Evolutionary conservation across 805 yeast species (phyloP).

Genomic region (Dipodascus albidus): DNA sequence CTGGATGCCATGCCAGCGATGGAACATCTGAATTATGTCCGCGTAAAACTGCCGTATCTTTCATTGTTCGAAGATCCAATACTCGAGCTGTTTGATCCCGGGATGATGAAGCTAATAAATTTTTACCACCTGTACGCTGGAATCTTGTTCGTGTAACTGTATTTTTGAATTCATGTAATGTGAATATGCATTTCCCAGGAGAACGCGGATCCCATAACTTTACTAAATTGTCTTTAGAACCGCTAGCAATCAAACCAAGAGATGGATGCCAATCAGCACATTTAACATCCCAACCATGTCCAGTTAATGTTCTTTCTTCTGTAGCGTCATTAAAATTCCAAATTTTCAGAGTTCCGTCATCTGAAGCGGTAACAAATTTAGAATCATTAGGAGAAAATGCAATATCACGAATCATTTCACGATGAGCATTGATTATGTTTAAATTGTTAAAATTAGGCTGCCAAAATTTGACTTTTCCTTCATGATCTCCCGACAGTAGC

Average conservation of each 20-base stretch:
- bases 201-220: constrained; percentile 94
- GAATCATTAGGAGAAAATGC: constrained; percentile 85
- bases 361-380: constrained; percentile 88
- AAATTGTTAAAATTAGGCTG: constrained; percentile 97
- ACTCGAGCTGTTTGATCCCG: constrained; percentile 82
- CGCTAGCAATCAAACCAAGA: constrained; percentile 77
- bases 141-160: constrained; percentile 80
- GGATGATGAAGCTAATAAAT: constrained; percentile 74
- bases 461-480: constrained; percentile 89
- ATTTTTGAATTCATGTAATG: constrained; percentile 86
- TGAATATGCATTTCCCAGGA: constrained; percentile 55
- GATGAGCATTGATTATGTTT: constrained; percentile 58
- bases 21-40: constrained; percentile 79
- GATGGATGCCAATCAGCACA: constrained; percentile 94
- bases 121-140: constrained; percentile 67
- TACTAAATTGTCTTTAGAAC: constrained; percentile 88
- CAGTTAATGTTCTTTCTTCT: constrained; percentile 69
- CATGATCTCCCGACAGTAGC: constrained; percentile 89
- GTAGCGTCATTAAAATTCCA: constrained; percentile 89
- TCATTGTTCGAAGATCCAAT: constrained; percentile 80
- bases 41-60: constrained; percentile 57
- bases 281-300: constrained; percentile 99
- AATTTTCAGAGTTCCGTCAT: constrained; percentile 79
- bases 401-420: constrained; percentile 75
- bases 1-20: constrained; percentile 86